A percentile compares a stretch with the other conserved stretches of the same genome.
phyloP scores from a whole-genome alignment of 108 stramenopile genomes.

The Ochromonas danica region DNA sequence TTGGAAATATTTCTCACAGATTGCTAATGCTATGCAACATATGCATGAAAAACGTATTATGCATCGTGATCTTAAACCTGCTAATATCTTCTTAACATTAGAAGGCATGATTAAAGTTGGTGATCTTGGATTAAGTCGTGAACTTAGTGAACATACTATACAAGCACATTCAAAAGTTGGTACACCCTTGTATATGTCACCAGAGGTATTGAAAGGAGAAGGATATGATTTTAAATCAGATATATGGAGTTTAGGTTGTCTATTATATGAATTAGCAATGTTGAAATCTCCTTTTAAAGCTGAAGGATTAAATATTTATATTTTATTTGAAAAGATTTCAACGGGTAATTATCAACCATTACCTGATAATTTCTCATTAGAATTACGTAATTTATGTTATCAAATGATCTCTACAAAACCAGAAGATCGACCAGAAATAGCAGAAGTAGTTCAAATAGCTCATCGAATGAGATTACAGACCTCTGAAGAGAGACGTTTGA shows the following conservation, averaged over 20 bases:
- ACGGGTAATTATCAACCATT: slow-evolving; percentile 52
- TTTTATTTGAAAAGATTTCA: slow-evolving; percentile 60
- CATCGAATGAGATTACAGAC: not conserved
- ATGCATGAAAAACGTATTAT: slow-evolving; percentile 54
- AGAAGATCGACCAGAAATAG: slow-evolving; percentile 8
- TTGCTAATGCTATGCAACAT: slow-evolving; percentile 44
- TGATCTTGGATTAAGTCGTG: slow-evolving; percentile 50
- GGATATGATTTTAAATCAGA: slow-evolving; percentile 66
- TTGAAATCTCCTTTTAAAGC: slow-evolving; percentile 61
- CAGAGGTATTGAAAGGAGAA: slow-evolving; percentile 59
- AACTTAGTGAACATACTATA: slow-evolving; percentile 38
- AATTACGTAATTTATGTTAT: slow-evolving; percentile 46
- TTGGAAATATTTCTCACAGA: slow-evolving; percentile 54
- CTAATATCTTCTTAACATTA: slow-evolving; percentile 56
- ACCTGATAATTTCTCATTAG: slow-evolving; percentile 43
- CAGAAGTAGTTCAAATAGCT: not conserved
- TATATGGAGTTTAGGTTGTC: slow-evolving; percentile 64
- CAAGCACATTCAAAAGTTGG: slow-evolving; percentile 51
- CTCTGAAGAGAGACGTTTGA: too few relatives aligned
- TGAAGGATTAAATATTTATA: slow-evolving; percentile 47
- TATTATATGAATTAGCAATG: slow-evolving; percentile 66
- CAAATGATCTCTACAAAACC: slow-evolving; percentile 47
- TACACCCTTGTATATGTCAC: slow-evolving; percentile 56
- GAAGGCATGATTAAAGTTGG: slow-evolving; percentile 60
- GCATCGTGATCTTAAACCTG: slow-evolving; percentile 60